Evolutionary conservation across 306 rosid species (phyloP).

Genomic region (Prunus mume): DNA sequence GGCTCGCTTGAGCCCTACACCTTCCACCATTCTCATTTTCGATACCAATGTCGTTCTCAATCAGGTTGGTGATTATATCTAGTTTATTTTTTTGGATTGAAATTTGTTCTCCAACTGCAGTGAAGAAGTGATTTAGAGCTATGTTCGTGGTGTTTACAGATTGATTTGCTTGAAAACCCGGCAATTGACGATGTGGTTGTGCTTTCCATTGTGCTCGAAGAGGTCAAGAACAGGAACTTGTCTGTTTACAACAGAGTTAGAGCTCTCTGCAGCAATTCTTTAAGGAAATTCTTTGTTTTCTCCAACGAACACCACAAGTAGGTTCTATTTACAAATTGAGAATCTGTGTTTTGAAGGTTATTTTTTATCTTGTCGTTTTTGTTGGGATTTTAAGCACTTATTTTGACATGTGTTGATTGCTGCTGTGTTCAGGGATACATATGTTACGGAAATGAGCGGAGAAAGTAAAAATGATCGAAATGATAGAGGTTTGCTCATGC

Average conservation of each 20-base stretch:
- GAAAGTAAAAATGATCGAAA: slow-evolving; percentile 93
- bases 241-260: slow-evolving; percentile 75
- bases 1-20: slow-evolving; percentile 59
- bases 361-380: not conserved
- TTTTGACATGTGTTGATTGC: not conserved
- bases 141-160: slow-evolving; percentile 36
- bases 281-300: slow-evolving; percentile 73
- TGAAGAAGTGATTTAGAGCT: not conserved
- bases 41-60: slow-evolving; percentile 93
- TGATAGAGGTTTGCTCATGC: slow-evolving; percentile 78
- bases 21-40: slow-evolving; percentile 68
- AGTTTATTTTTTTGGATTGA: not conserved
- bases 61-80: slow-evolving; percentile 42
- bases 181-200: slow-evolving; percentile 82
- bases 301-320: slow-evolving; percentile 92
- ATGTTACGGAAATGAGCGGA: slow-evolving; percentile 77
- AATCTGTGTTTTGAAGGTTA: not conserved
- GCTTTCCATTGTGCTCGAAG: slow-evolving; percentile 80
- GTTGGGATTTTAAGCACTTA: not conserved
- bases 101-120: not conserved
- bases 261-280: slow-evolving; percentile 61
- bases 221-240: slow-evolving; percentile 78
- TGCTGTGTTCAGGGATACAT: slow-evolving; percentile 74
- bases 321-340: not conserved
- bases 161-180: slow-evolving; percentile 93